Conservation (phyloP, 164 flowering plant species). For the Umbilicus rupestris region DNA sequence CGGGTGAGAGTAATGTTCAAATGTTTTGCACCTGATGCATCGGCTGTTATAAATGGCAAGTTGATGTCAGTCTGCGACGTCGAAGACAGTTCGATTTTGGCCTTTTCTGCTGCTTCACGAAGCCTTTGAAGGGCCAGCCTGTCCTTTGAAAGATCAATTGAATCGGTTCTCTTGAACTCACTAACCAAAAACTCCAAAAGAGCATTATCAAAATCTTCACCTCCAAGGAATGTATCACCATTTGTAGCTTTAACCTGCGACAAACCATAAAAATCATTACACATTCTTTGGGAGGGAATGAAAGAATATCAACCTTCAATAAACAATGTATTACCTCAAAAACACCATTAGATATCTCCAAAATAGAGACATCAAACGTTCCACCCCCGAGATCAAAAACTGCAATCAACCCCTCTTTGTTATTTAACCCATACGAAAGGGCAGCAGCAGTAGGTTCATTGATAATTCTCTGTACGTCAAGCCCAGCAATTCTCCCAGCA, state of each 20-base stretch:
- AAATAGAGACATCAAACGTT: constrained; percentile 36
- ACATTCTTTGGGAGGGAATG: too few species aligned
- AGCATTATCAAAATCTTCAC: constrained; percentile 33
- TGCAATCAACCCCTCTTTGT: constrained; percentile 30
- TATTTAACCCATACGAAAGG: constrained; percentile 30
- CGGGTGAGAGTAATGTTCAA: constrained; percentile 26
- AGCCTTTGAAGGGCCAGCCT: constrained; percentile 26
- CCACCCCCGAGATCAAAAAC: constrained; percentile 36
- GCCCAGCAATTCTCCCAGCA: constrained; percentile 35
- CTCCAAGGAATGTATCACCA: constrained; percentile 38
- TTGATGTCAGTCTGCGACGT: constrained; percentile 30
- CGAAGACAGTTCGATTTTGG: constrained; percentile 34
- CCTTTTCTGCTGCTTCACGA: constrained; percentile 33
- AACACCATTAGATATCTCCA: constrained; percentile 31
- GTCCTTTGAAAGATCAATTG: constrained; percentile 26
- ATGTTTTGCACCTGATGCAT: constrained; percentile 34
- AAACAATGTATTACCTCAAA: constrained; percentile 21
- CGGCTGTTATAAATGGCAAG: constrained; percentile 32
- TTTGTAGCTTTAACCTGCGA: constrained; percentile 30
- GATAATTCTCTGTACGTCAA: constrained; percentile 27
- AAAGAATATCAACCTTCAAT: background rate
- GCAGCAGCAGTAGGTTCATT: constrained; percentile 47
- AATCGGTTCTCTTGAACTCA: constrained; percentile 25
- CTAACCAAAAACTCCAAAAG: constrained; percentile 22
- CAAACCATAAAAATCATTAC: background rate